Evolutionary conservation across 352 stramenopile genomes (phyloP).

Genomic region (Phytophthora agathidicida): DNA sequence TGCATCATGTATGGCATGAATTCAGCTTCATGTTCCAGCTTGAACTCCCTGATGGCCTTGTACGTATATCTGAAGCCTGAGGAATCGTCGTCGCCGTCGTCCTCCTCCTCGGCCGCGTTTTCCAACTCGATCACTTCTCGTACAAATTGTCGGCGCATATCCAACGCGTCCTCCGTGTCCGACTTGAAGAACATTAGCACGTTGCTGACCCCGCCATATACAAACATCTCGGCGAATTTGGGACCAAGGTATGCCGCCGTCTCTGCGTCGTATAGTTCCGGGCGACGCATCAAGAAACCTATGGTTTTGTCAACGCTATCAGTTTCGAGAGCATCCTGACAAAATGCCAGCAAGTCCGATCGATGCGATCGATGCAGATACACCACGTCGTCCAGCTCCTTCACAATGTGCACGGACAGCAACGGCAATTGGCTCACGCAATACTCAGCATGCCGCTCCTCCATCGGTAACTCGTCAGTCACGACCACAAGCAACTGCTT

Average conservation of each 20-base stretch:
- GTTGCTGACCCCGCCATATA: constrained; percentile 50
- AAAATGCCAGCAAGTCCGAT: constrained; percentile 56
- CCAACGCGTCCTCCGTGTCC: constrained; percentile 45
- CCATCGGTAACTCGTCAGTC: constrained; percentile 34
- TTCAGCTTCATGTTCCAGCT: constrained; percentile 66
- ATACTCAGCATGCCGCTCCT: constrained; percentile 54
- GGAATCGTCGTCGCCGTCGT: constrained; percentile 33
- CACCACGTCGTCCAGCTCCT: constrained; percentile 71
- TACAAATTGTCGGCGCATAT: constrained; percentile 65
- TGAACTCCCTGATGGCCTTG: constrained; percentile 65
- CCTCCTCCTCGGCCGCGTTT: constrained; percentile 32
- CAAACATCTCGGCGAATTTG: constrained; percentile 72
- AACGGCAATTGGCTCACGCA: constrained; percentile 58
- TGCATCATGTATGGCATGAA: constrained; percentile 70
- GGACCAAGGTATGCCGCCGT: constrained; percentile 46
- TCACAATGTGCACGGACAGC: constrained; percentile 76
- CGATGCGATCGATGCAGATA: constrained; percentile 52
- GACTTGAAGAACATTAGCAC: constrained; percentile 70
- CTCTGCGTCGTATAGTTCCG: constrained; percentile 57
- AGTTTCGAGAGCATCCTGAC: constrained; percentile 59
- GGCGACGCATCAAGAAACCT: constrained; percentile 58
- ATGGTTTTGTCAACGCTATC: constrained; percentile 77
- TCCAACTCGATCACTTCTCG: constrained; percentile 75
- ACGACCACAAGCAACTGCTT: constrained; percentile 72
- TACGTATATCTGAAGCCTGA: constrained; percentile 38